phyloP scores from a whole-genome alignment of 306 rosid species.

The Pueraria montana region DNA sequence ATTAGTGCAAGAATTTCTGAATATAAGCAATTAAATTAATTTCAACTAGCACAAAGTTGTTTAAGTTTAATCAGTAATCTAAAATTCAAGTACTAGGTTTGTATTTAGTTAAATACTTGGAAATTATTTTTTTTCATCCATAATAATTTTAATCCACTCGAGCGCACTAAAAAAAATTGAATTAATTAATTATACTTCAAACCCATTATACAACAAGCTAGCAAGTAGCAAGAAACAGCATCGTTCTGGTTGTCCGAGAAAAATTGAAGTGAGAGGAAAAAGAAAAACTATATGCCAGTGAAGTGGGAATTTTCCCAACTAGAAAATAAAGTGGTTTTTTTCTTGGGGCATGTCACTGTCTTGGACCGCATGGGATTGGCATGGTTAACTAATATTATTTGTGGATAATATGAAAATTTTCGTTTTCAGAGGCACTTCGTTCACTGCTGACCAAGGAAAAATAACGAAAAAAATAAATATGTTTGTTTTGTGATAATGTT shows the following conservation, averaged over 20 bases:
- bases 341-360: slow-evolving; percentile 39
- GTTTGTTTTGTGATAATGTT: not conserved
- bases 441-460: slow-evolving; percentile 45
- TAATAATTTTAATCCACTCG: too few species aligned
- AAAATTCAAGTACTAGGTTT: too few species aligned
- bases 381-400: slow-evolving; percentile 1
- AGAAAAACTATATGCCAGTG: slow-evolving; percentile 3
- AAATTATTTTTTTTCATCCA: too few species aligned
- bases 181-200: not conserved
- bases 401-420: slow-evolving; percentile 36
- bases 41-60: too few species aligned
- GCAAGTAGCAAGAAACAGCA: not conserved
- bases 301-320: slow-evolving; percentile 39
- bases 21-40: not conserved
- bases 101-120: too few species aligned
- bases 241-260: too few species aligned
- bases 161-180: not conserved
- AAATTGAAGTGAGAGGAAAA: not conserved
- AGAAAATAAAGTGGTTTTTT: slow-evolving; percentile 16
- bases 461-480: not conserved
- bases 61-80: too few species aligned
- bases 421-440: slow-evolving; percentile 14
- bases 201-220: slow-evolving; percentile 3
- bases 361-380: slow-evolving; percentile 39
- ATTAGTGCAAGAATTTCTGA: not conserved